Evolutionary conservation across 768 basidiomycete genomes (phyloP).

Genomic region (Scleroderma citrinum): DNA sequence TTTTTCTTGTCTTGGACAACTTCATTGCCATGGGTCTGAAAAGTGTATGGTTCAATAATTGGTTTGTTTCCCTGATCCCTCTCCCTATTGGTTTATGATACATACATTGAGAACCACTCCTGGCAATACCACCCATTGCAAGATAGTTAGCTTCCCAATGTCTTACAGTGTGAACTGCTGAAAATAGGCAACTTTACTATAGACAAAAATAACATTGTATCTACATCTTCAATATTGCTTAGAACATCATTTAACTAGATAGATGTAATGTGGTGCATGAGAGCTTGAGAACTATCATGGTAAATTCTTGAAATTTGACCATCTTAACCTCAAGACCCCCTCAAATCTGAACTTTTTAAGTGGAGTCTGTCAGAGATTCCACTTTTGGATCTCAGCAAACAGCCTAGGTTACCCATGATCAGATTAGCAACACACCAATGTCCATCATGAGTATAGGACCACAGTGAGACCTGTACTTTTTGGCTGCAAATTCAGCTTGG

Average conservation of each 20-base stretch:
- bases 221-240: neutral
- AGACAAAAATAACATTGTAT: neutral
- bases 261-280: neutral
- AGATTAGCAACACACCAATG: neutral
- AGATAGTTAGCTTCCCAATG: too few species aligned
- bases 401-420: neutral
- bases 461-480: conserved; percentile 13
- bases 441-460: neutral
- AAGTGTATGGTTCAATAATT: too few species aligned
- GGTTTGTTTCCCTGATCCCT: too few species aligned
- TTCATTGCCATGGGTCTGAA: too few species aligned
- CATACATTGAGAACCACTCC: too few species aligned
- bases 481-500: conserved; percentile 11
- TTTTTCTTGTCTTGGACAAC: too few species aligned
- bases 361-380: neutral
- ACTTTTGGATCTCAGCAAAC: neutral
- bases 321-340: neutral
- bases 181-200: conserved; percentile 2
- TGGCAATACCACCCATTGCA: too few species aligned
- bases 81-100: too few species aligned
- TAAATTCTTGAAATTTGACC: neutral
- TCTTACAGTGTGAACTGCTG: neutral
- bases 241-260: neutral
- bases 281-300: neutral
- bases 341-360: conserved; percentile 1